Percentiles rank a stretch among this genome's conserved stretches.
These are phyloP conservation scores for Aethionema arabicum DNA, from an alignment of 345 rosid species.

Conservation along the genomic window DNA sequence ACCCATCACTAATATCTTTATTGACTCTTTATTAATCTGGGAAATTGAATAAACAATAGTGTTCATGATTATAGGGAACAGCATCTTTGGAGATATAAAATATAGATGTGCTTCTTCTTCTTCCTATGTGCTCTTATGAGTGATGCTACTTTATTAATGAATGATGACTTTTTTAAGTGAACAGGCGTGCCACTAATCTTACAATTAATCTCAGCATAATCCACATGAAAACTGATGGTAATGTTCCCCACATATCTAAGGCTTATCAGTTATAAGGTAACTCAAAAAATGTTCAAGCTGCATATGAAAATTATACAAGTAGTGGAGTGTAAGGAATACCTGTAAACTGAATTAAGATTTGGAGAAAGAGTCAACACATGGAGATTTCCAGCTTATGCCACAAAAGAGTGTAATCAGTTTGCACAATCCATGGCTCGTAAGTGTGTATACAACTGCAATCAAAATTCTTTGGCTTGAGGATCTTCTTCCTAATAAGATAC, in stretches of 20 bases:
- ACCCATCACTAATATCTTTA: conserved; percentile 26
- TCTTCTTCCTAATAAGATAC: too few relatives aligned
- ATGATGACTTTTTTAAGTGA: too few relatives aligned
- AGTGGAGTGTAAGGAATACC: neutral
- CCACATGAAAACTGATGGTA: neutral
- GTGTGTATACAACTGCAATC: too few relatives aligned
- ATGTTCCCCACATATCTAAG: conserved; percentile 12
- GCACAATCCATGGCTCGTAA: neutral
- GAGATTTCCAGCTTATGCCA: neutral
- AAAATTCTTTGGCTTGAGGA: too few relatives aligned
- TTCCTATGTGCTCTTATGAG: neutral
- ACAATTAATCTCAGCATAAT: neutral
- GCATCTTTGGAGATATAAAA: conserved; percentile 12
- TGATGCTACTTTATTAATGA: neutral
- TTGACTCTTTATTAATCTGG: conserved; percentile 9
- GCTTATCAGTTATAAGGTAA: neutral
- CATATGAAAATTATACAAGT: neutral
- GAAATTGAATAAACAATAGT: conserved; percentile 20
- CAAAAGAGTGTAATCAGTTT: neutral
- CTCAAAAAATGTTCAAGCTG: neutral
- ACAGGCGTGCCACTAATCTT: too few relatives aligned
- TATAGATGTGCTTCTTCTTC: neutral
- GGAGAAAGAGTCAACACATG: neutral
- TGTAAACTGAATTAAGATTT: neutral
- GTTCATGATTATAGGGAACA: conserved; percentile 24